Base-by-base conservation (phyloP, 768 basidiomycete species). In the Filobasidium floriforme region DNA sequence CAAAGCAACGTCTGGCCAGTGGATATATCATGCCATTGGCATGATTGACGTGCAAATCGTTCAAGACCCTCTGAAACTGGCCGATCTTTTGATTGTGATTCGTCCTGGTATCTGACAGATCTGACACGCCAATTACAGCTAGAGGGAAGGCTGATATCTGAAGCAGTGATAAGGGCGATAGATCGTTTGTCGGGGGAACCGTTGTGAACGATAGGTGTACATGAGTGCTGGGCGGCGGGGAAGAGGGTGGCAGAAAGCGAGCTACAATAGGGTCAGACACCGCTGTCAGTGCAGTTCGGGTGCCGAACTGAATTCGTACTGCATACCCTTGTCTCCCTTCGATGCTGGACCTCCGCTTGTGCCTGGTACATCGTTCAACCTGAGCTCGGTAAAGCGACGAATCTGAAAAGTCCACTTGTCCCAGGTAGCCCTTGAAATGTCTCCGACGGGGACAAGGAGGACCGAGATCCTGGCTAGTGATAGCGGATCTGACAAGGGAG, bases 61-160 rank as follows among this genome's bases (percentile, higher is more conserved):
- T 32, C 22, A 66, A 60, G 18, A 51, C 29, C 19, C 55, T 51
- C n/a, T 40, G 65, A 55, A 66, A 66, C 60, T 61, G 41, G 28
- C 60, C 60, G 18, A 66, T 65, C 29, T 65, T 65, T 41, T 59
- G 64, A 22, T 57, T 59, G 32, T 65, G 64, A 18, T 43, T 65
- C 11, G 64, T 65, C 44, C 57, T 60, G 22, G 64, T 65, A 66
- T 75, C 41, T 19, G 67, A 68, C 19, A 68, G 88, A 37, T 86
- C 84, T 28, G 91, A 86, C 40, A 99, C 83, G 11, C 93, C 96
- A 72, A 99, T 86, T 62, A 94, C 86, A 24, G 88, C 91, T 19
- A 97, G 80, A 1, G 92, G 87, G 88, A 92, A 59, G 85, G 85
- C 49, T 86, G 79, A 60, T 67, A 77, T 54, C 69, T 80, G 85